phyloP scores from a whole-genome alignment of 2,329 filamentous ascomycete genomes.

The Phialophora verrucosa region DNA sequence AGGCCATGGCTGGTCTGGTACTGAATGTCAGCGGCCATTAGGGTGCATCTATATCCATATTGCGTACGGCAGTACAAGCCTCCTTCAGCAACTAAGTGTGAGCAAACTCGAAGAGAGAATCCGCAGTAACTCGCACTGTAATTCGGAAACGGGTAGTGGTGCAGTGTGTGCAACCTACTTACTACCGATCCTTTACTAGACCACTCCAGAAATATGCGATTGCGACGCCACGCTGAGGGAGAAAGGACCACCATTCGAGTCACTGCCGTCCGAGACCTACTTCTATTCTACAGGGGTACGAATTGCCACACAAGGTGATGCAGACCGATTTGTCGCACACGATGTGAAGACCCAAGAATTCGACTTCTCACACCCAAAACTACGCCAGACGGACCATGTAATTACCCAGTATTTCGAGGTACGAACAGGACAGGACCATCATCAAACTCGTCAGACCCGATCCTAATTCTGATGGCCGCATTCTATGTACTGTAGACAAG shows the following conservation, averaged over 20 bases:
- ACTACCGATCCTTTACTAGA: background rate
- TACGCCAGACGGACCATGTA: no score
- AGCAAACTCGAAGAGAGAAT: background rate
- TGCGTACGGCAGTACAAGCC: background rate
- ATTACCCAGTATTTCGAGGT: no score
- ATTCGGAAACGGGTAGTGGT: background rate
- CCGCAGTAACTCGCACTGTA: background rate
- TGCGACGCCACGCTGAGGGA: background rate
- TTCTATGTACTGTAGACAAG: no score
- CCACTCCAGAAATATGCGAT: background rate
- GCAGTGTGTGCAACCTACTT: no score
- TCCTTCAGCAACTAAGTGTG: background rate
- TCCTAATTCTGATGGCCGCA: no score
- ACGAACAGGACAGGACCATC: no score
- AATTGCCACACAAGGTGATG: no score
- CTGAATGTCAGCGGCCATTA: background rate
- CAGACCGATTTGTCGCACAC: no score
- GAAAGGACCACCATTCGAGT: background rate
- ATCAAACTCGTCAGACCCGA: no score
- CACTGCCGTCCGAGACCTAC: background rate
- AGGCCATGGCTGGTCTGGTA: slow-evolving; percentile 1
- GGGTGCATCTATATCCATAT: background rate
- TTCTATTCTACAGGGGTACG: background rate
- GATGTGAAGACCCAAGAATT: no score
- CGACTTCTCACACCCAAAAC: no score